A percentile compares a stretch with the other conserved stretches of the same genome.
phyloP scores from a whole-genome alignment of 441 rosid species.

The Jatropha multifida region DNA sequence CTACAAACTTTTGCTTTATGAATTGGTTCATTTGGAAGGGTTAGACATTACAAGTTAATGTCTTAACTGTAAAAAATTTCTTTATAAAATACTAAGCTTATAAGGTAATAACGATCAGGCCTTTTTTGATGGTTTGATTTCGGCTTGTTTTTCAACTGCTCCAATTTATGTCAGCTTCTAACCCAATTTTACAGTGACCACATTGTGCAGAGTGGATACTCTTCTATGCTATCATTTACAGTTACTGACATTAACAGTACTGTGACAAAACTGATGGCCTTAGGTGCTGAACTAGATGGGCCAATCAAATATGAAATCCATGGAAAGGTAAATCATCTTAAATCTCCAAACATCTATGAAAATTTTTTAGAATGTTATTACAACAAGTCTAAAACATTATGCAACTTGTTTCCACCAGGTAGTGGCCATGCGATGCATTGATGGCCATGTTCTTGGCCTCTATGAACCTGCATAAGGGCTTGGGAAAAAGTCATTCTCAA shows the following conservation, averaged over 20 bases:
- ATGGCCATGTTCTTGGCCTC: constrained; percentile 86
- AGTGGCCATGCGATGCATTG: constrained; percentile 78
- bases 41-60: too few relatives aligned
- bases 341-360: not conserved
- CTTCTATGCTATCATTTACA: constrained; percentile 76
- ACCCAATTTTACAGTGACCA: constrained; percentile 47
- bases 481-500: not conserved
- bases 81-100: too few relatives aligned
- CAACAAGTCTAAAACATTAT: constrained; percentile 11
- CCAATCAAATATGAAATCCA: constrained; percentile 86
- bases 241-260: constrained; percentile 73
- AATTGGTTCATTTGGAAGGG: too few relatives aligned
- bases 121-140: not conserved
- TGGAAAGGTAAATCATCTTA: constrained; percentile 59
- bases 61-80: too few relatives aligned
- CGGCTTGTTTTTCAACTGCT: not conserved
- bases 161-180: constrained; percentile 14
- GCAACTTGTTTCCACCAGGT: constrained; percentile 43
- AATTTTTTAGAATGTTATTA: not conserved
- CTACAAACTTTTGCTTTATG: too few relatives aligned
- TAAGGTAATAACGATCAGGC: not conserved
- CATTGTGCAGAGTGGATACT: constrained; percentile 58
- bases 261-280: constrained; percentile 73
- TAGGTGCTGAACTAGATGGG: constrained; percentile 91
- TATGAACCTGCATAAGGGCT: constrained; percentile 55